phyloP scores from a whole-genome alignment of 345 rosid genomes.

The Populus tremula region DNA sequence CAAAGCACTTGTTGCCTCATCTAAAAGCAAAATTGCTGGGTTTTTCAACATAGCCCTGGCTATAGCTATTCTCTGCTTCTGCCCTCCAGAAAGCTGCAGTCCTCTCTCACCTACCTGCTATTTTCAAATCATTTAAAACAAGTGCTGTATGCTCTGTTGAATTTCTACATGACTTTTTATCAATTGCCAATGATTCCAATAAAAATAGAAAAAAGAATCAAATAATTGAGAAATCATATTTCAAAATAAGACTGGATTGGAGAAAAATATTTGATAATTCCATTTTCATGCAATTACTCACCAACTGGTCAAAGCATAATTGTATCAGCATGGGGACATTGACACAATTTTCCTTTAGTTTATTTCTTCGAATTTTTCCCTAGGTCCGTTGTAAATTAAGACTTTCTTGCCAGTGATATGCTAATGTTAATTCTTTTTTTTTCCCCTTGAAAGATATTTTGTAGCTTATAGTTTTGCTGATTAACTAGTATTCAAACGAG shows the following conservation, averaged over 20 bases:
- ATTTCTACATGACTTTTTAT: neutral
- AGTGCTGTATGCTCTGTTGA: neutral
- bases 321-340: neutral
- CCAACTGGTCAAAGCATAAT: neutral
- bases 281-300: neutral
- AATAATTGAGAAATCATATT: neutral
- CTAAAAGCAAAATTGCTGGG: slow-evolving; percentile 84
- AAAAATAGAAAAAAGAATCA: neutral
- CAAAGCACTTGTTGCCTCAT: slow-evolving; percentile 95
- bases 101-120: slow-evolving; percentile 99
- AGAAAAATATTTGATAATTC: neutral
- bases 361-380: neutral
- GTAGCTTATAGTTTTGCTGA: neutral
- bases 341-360: neutral
- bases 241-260: neutral
- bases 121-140: slow-evolving; percentile 13
- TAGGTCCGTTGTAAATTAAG: neutral
- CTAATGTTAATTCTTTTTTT: neutral
- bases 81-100: slow-evolving; percentile 93
- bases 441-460: neutral
- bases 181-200: neutral
- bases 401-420: neutral
- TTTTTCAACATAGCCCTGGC: slow-evolving; percentile 98
- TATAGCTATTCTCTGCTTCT: slow-evolving; percentile 94
- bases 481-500: neutral